These are phyloP conservation scores for Crinitomyces ghanaensis DNA, from an alignment of 805 yeast genomes.

Conservation along the genomic window DNA sequence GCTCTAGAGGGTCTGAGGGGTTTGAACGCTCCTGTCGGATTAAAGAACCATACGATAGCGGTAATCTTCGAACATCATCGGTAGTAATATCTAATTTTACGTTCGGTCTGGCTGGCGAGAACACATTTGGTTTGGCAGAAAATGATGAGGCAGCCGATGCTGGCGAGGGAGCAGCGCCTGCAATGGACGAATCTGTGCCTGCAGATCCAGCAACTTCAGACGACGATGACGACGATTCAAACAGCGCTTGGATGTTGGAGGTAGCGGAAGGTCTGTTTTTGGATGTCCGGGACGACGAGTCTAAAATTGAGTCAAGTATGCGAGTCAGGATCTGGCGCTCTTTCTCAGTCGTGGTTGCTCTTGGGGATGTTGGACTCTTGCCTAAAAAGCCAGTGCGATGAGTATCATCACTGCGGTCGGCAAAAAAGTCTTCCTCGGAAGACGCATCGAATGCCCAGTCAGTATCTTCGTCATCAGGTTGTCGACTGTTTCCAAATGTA, in stretches of 20 bases:
- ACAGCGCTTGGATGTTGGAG: conserved; percentile 13
- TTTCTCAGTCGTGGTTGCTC: conserved; percentile 11
- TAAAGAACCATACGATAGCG: conserved; percentile 12
- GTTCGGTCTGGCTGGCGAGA: conserved; percentile 1
- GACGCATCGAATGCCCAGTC: no score
- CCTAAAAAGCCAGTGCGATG: no score
- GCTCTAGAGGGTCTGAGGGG: background rate
- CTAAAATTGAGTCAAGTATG: conserved; percentile 14
- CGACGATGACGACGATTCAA: conserved; percentile 9
- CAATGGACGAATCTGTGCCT: background rate
- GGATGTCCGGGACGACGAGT: conserved; percentile 4
- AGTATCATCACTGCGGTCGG: no score
- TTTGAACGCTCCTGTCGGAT: conserved; percentile 4
- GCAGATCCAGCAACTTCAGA: background rate
- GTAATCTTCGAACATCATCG: conserved; percentile 11
- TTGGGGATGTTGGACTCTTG: no score
- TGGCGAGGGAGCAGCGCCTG: no score
- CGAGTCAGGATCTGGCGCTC: conserved; percentile 14
- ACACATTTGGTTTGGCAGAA: no score
- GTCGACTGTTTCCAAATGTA: no score
- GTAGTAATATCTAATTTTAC: conserved; percentile 11
- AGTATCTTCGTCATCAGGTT: no score
- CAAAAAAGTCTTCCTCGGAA: no score
- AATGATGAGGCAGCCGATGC: conserved; percentile 1
- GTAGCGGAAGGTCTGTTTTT: background rate